Conservation (phyloP, 192 early-diverging fungal species). For the Globomyces pollinis-pini region DNA sequence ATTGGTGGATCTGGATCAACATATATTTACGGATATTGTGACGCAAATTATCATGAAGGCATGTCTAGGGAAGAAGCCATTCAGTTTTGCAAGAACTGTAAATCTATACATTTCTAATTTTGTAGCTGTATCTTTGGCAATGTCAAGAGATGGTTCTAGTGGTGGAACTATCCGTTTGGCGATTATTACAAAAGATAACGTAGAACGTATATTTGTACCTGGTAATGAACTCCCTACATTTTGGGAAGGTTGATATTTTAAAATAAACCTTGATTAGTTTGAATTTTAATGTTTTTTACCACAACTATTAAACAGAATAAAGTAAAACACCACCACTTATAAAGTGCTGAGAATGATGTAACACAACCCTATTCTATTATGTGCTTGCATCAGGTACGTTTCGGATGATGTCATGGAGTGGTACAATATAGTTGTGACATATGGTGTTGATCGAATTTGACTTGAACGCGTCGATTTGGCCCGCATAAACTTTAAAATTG, state of each 20-base stretch:
- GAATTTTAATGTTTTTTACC: not conserved
- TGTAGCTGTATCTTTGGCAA: conserved; percentile 82
- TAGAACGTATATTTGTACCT: conserved; percentile 80
- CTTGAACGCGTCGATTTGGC: no score
- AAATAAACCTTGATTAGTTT: not conserved
- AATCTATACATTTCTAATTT: conserved; percentile 2
- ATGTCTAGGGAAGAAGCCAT: conserved; percentile 86
- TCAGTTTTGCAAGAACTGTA: conserved; percentile 91
- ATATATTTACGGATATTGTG: conserved; percentile 98
- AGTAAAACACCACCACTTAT: not conserved
- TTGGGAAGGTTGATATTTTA: conserved; percentile 38
- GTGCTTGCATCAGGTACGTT: not conserved
- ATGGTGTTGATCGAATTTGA: no score
- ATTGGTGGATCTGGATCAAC: conserved; percentile 93
- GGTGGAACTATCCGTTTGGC: conserved; percentile 94
- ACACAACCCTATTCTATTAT: not conserved
- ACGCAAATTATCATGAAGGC: conserved; percentile 66
- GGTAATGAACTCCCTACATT: conserved; percentile 52
- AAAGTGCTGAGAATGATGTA: not conserved
- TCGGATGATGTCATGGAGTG: no score
- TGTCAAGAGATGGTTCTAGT: conserved; percentile 92
- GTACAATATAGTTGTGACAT: no score
- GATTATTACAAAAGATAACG: conserved; percentile 82
- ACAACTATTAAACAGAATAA: not conserved
- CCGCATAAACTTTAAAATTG: no score